Evolutionary conservation across 1,284 basidiomycete genomes (phyloP).

Genomic region (Porodaedalea pini): DNA sequence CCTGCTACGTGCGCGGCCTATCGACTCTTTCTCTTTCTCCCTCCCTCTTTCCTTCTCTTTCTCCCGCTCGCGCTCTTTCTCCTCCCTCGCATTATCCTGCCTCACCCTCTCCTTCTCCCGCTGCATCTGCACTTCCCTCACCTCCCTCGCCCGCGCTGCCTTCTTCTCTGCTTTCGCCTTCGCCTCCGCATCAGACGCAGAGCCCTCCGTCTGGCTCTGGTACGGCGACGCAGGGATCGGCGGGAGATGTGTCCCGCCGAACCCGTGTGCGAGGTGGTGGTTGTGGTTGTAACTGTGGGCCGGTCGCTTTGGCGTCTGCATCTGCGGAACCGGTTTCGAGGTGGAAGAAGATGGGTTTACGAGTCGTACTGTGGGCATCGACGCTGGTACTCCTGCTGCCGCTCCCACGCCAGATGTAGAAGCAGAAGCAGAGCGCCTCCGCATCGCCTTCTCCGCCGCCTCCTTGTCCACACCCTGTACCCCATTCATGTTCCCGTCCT

Average conservation of each 20-base stretch:
- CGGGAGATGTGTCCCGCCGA: conserved; percentile 28
- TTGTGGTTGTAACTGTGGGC: neutral
- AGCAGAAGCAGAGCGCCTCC: conserved; percentile 2
- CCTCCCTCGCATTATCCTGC: neutral
- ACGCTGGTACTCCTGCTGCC: neutral
- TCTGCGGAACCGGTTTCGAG: conserved; percentile 3
- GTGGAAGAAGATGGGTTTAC: neutral
- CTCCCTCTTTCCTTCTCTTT: conserved; percentile 29
- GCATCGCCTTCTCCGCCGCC: neutral
- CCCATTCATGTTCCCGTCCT: neutral
- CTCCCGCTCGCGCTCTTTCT: conserved; percentile 7
- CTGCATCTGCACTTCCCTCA: neutral
- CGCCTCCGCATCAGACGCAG: conserved; percentile 27
- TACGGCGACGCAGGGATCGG: conserved; percentile 37
- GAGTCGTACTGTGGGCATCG: conserved; percentile 3
- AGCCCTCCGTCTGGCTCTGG: conserved; percentile 34
- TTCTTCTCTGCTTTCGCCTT: conserved; percentile 30
- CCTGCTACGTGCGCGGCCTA: conserved; percentile 41
- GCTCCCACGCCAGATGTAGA: conserved; percentile 1
- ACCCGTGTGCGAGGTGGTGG: conserved; percentile 4
- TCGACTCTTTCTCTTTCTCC: conserved; percentile 28
- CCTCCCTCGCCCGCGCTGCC: conserved; percentile 26
- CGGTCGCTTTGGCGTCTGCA: neutral
- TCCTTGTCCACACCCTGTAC: neutral
- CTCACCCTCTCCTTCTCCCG: conserved; percentile 7